These are phyloP conservation scores for Acanthamoeba sp. DNA, from an alignment of 208 protist genomes.

Conservation along the genomic window DNA sequence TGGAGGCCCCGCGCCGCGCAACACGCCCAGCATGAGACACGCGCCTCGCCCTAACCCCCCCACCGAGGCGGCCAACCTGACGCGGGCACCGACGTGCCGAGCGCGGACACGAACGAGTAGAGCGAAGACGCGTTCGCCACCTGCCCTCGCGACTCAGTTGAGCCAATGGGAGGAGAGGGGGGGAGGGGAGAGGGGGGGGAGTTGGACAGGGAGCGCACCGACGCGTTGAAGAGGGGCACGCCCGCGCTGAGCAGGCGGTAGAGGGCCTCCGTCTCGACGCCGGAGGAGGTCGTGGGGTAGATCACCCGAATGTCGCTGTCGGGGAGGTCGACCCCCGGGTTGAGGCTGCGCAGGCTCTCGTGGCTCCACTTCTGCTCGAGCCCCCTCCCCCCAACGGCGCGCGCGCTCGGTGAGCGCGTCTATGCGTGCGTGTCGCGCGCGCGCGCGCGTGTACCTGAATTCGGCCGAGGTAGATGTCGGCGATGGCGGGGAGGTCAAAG, in stretches of 20 bases:
- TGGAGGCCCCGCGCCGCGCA: not conserved
- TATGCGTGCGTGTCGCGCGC: not conserved
- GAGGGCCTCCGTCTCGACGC: not conserved
- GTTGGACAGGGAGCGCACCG: not conserved
- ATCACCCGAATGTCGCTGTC: not conserved
- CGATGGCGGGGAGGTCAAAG: not conserved
- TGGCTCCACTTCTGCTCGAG: not conserved
- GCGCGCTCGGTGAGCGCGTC: too few species aligned
- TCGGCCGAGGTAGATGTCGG: constrained; percentile 10
- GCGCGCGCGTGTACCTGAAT: not conserved
- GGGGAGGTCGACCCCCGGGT: not conserved
- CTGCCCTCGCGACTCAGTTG: not conserved
- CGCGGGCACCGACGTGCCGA: not conserved
- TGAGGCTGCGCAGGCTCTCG: not conserved
- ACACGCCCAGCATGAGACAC: not conserved
- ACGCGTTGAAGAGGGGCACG: not conserved
- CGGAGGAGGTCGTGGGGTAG: not conserved
- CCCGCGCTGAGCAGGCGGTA: not conserved
- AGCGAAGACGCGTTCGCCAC: not conserved
- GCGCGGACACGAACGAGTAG: not conserved
- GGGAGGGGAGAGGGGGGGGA: not conserved
- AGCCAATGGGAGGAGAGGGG: not conserved
- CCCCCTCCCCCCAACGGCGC: too few species aligned
- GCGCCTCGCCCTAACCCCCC: not conserved
- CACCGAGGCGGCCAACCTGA: not conserved